Percentiles rank a stretch among this genome's conserved stretches.
Conservation (phyloP, 768 basidiomycete genomes). For the Dioszegia aurantiaca region DNA sequence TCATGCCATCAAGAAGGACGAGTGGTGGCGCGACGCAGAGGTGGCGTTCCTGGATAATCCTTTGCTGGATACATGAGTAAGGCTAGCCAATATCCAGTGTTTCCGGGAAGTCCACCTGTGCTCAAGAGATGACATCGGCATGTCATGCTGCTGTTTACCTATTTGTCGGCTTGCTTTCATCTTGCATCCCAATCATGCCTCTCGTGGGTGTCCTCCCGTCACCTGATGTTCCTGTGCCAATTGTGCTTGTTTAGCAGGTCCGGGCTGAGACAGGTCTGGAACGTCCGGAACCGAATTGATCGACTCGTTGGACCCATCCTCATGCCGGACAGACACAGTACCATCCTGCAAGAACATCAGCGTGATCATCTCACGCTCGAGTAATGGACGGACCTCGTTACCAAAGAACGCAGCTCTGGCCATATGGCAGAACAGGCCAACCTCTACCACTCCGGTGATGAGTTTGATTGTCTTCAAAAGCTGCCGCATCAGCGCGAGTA, state of each 20-base stretch:
- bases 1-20: too few species aligned
- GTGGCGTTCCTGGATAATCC: too few species aligned
- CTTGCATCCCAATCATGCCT: too few species aligned
- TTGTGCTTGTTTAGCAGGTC: conserved; percentile 5
- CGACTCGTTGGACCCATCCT: conserved; percentile 30
- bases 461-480: conserved; percentile 79
- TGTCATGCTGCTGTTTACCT: too few species aligned
- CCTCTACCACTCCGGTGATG: conserved; percentile 97
- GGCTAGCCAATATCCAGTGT: too few species aligned
- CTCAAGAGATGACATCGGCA: too few species aligned
- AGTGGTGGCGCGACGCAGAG: too few species aligned
- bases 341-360: conserved; percentile 33
- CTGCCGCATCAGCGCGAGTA: conserved; percentile 53
- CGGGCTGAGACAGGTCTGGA: conserved; percentile 22
- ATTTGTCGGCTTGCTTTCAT: too few species aligned
- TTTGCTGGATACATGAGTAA: too few species aligned
- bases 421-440: conserved; percentile 90
- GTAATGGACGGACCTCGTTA: conserved; percentile 38
- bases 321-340: conserved; percentile 27
- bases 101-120: too few species aligned
- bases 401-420: conserved; percentile 91
- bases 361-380: background rate
- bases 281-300: conserved; percentile 36
- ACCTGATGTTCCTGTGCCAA: conserved; percentile 1
- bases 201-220: background rate